Evolutionary conservation across 2,329 filamentous ascomycete species (phyloP).

Genomic region (Scedosporium apiospermum): DNA sequence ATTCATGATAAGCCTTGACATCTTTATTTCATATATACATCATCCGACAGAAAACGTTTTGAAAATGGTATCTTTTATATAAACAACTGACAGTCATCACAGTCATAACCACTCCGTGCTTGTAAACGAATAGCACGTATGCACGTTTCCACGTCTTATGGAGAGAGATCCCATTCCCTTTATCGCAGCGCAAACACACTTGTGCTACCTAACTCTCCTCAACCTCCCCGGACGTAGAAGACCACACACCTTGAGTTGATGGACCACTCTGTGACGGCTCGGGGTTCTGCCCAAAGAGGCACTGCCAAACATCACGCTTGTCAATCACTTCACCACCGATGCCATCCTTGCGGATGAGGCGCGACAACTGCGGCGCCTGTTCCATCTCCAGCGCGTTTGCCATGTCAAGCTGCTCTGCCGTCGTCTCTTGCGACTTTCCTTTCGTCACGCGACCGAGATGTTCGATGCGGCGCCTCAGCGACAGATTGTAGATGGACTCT

Average conservation of each 20-base stretch:
- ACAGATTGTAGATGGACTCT: slow-evolving; percentile 82
- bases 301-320: slow-evolving; percentile 76
- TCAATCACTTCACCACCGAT: slow-evolving; percentile 71
- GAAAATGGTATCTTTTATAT: too few relatives aligned
- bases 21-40: too few relatives aligned
- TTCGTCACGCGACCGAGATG: slow-evolving; percentile 47
- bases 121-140: too few relatives aligned
- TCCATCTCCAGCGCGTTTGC: slow-evolving; percentile 81
- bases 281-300: slow-evolving; percentile 58
- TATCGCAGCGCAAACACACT: background rate
- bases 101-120: too few relatives aligned
- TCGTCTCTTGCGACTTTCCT: slow-evolving; percentile 29
- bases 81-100: too few relatives aligned
- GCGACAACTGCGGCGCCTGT: slow-evolving; percentile 53
- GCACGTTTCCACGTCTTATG: too few relatives aligned
- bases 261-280: background rate
- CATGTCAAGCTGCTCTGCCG: slow-evolving; percentile 54
- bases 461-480: slow-evolving; percentile 65
- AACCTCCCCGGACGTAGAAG: background rate
- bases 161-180: background rate
- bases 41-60: too few relatives aligned
- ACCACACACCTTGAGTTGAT: background rate
- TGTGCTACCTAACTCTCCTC: background rate
- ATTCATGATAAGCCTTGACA: too few relatives aligned
- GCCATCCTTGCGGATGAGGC: slow-evolving; percentile 60